A percentile compares a stretch with the other conserved stretches of the same genome.
Conservation (phyloP, 768 basidiomycete species). For the Multifurca ochricompacta region DNA sequence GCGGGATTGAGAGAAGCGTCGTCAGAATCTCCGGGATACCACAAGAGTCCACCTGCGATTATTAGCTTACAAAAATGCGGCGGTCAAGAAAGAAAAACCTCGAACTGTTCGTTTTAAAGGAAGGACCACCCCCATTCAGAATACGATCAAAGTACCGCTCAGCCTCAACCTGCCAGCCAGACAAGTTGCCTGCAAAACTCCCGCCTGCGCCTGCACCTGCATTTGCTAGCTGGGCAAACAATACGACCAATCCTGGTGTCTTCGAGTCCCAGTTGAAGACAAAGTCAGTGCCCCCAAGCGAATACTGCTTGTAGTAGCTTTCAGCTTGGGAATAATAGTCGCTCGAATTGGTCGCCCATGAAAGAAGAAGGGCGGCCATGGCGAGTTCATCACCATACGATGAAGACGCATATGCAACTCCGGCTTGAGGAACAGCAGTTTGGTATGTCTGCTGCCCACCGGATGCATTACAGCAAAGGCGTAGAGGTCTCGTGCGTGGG, state of each 20-base stretch:
- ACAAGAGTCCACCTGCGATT: slow-evolving; percentile 65
- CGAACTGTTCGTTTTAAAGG: slow-evolving; percentile 55
- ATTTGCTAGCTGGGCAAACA: slow-evolving; percentile 68
- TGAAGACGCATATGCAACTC: slow-evolving; percentile 61
- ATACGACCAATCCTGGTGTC: slow-evolving; percentile 63
- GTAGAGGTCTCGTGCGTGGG: slow-evolving; percentile 71
- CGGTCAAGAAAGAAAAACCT: not conserved
- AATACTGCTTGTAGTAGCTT: slow-evolving; percentile 49
- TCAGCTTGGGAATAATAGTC: slow-evolving; percentile 56
- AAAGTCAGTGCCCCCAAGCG: slow-evolving; percentile 41
- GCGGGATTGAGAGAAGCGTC: slow-evolving; percentile 77
- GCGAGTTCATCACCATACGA: slow-evolving; percentile 66
- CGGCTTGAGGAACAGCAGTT: slow-evolving; percentile 56
- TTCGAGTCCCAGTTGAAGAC: slow-evolving; percentile 91
- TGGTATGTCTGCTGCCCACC: slow-evolving; percentile 59
- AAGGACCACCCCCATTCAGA: slow-evolving; percentile 47
- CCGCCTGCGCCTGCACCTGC: slow-evolving; percentile 50
- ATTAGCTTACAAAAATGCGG: not conserved
- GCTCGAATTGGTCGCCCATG: slow-evolving; percentile 59
- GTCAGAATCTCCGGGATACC: slow-evolving; percentile 78
- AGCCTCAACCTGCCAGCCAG: slow-evolving; percentile 59
- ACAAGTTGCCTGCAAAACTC: slow-evolving; percentile 41
- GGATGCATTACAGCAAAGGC: slow-evolving; percentile 64
- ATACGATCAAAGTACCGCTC: slow-evolving; percentile 73
- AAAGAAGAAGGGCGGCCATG: slow-evolving; percentile 69